These are phyloP conservation scores for Meyerozyma carpophila DNA, from an alignment of 1,139 yeast species.

Conservation along the genomic window DNA sequence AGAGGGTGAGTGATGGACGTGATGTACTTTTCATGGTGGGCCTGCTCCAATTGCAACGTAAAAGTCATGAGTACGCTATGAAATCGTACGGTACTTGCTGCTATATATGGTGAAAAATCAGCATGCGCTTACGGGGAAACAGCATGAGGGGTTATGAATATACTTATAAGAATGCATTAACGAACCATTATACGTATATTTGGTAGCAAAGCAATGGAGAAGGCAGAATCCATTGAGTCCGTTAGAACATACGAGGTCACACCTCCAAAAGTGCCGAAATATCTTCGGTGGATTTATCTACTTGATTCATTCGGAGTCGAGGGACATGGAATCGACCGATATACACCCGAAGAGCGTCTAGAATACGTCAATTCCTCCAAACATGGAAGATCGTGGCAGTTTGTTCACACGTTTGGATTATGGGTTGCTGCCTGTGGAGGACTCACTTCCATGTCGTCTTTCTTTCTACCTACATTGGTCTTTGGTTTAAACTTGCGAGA, in stretches of 20 bases:
- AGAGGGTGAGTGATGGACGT: conserved; percentile 37
- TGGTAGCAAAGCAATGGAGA: background rate
- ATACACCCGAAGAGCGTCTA: conserved; percentile 19
- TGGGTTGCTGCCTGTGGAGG: conserved; percentile 41
- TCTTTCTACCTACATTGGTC: conserved; percentile 27
- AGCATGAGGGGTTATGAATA: background rate
- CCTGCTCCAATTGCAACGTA: conserved; percentile 10
- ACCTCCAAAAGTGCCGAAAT: conserved; percentile 1
- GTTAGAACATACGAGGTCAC: background rate
- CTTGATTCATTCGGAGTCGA: conserved; percentile 26
- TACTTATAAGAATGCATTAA: background rate
- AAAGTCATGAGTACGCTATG: conserved; percentile 1
- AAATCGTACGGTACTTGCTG: background rate
- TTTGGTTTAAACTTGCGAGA: conserved; percentile 25
- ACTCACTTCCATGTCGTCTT: conserved; percentile 35
- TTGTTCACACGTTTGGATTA: conserved; percentile 19
- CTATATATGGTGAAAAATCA: too few species aligned
- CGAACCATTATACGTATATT: background rate
- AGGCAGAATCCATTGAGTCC: background rate
- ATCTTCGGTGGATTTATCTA: conserved; percentile 13
- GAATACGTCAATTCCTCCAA: background rate
- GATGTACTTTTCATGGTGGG: conserved; percentile 17
- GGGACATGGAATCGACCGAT: conserved; percentile 27
- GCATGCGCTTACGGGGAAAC: conserved; percentile 1
- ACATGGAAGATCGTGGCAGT: conserved; percentile 10